Conservation (phyloP, 2,329 filamentous ascomycete species). For the Bipolaris victoriae region DNA sequence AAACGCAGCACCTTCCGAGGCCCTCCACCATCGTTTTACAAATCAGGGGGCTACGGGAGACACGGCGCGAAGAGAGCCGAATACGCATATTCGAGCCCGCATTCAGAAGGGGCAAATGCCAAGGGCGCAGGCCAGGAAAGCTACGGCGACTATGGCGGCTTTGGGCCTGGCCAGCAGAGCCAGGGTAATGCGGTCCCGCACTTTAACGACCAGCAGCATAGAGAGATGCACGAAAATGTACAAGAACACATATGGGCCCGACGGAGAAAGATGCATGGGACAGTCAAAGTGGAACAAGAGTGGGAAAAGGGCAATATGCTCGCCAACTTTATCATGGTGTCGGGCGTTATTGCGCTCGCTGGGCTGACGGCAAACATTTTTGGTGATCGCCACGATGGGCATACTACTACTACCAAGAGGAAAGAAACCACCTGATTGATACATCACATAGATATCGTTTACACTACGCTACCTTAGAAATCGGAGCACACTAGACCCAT, state of each 20-base stretch:
- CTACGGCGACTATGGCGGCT: slow-evolving; percentile 55
- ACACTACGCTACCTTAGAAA: background rate
- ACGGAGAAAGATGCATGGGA: slow-evolving; percentile 32
- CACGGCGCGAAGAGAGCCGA: slow-evolving; percentile 65
- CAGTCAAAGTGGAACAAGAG: slow-evolving; percentile 28
- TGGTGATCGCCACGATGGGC: slow-evolving; percentile 16
- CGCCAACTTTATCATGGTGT: slow-evolving; percentile 40
- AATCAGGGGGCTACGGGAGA: slow-evolving; percentile 76
- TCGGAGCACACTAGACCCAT: background rate
- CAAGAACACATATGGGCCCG: slow-evolving; percentile 60
- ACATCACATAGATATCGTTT: background rate
- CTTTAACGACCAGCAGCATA: slow-evolving; percentile 77
- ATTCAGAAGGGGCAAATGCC: slow-evolving; percentile 6
- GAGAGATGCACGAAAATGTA: slow-evolving; percentile 72
- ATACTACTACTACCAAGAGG: background rate
- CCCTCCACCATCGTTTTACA: slow-evolving; percentile 88
- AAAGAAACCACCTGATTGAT: slow-evolving; percentile 8
- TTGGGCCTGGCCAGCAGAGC: slow-evolving; percentile 64
- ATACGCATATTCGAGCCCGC: slow-evolving; percentile 44
- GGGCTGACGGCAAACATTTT: slow-evolving; percentile 31
- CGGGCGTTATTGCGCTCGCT: slow-evolving; percentile 34
- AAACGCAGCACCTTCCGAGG: slow-evolving; percentile 79
- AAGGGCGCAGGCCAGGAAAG: slow-evolving; percentile 38
- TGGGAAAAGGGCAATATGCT: slow-evolving; percentile 35
- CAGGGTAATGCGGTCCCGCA: slow-evolving; percentile 65